These are phyloP conservation scores for Litsea cubeba DNA, from an alignment of 164 flowering plant species.

Conservation along the genomic window DNA sequence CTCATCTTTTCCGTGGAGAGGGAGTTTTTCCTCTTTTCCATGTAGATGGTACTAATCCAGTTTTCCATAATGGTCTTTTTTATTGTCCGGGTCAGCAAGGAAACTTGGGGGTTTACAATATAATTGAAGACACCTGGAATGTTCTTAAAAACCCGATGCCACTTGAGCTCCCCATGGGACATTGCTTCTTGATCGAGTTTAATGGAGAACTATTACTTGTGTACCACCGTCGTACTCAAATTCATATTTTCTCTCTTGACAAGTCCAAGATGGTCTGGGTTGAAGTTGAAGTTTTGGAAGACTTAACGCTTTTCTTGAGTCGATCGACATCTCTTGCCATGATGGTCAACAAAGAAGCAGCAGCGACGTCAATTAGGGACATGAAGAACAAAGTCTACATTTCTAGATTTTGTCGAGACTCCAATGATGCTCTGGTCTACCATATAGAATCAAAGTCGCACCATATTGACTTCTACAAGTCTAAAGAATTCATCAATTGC, in stretches of 20 bases:
- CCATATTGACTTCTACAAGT: no score
- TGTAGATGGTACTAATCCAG: not conserved
- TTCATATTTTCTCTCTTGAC: conserved; percentile 4
- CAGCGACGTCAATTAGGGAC: not conserved
- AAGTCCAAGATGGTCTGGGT: not conserved
- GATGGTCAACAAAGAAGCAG: not conserved
- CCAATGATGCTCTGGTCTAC: not conserved
- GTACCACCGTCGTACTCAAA: not conserved
- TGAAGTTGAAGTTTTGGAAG: conserved; percentile 3
- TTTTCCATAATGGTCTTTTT: not conserved
- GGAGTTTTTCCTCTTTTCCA: not conserved
- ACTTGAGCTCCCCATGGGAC: not conserved
- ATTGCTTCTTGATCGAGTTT: not conserved
- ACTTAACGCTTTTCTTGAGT: conserved; percentile 2
- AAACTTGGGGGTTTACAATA: not conserved
- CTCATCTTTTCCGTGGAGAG: not conserved
- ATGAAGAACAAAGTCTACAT: conserved; percentile 2
- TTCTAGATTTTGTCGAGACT: not conserved
- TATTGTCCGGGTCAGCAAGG: conserved; percentile 3
- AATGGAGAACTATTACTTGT: conserved; percentile 8
- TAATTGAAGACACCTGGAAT: no score
- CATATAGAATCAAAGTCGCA: not conserved
- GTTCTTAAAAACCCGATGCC: not conserved
- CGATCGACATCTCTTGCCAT: not conserved
- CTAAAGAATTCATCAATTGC: no score